Percentiles rank a stretch among this genome's conserved stretches.
phyloP scores from a whole-genome alignment of 352 stramenopile genomes.

The Pythium vanterpoolii region DNA sequence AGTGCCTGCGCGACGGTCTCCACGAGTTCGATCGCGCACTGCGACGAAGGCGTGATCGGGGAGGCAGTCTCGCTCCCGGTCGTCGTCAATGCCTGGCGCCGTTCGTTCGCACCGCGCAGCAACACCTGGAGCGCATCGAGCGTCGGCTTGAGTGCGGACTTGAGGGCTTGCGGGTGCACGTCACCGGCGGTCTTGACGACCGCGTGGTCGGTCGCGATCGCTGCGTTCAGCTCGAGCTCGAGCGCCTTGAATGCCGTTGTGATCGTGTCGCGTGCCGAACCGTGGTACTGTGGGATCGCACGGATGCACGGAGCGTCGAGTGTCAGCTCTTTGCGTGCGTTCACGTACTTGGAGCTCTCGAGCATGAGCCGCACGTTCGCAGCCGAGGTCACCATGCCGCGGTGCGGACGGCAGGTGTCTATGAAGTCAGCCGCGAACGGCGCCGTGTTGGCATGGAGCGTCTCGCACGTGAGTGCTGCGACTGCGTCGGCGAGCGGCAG shows the following conservation, averaged over 20 bases:
- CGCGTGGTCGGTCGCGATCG: constrained; percentile 30
- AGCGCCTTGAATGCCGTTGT: constrained; percentile 63
- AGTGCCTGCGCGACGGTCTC: constrained; percentile 37
- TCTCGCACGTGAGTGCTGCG: constrained; percentile 83
- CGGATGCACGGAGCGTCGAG: constrained; percentile 41
- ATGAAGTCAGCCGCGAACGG: constrained; percentile 86
- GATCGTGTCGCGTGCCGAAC: constrained; percentile 65
- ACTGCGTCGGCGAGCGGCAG: constrained; percentile 70
- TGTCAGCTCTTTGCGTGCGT: constrained; percentile 38
- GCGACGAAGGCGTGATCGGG: constrained; percentile 22
- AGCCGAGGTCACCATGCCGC: constrained; percentile 83
- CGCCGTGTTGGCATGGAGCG: constrained; percentile 46
- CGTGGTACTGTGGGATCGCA: constrained; percentile 84
- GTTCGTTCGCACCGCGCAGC: constrained; percentile 50
- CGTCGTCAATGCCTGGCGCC: constrained; percentile 27
- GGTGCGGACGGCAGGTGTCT: constrained; percentile 75
- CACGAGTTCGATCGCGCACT: constrained; percentile 51
- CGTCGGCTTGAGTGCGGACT: constrained; percentile 52
- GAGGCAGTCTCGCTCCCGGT: too few species aligned
- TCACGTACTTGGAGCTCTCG: constrained; percentile 84
- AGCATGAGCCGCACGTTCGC: constrained; percentile 85
- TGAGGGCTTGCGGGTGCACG: constrained; percentile 63
- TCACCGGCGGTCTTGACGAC: constrained; percentile 23
- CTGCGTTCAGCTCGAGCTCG: constrained; percentile 70
- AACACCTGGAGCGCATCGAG: constrained; percentile 58